Conservation (phyloP, 176 grass and related monocot genomes). For the Coix lacrymajobi region DNA sequence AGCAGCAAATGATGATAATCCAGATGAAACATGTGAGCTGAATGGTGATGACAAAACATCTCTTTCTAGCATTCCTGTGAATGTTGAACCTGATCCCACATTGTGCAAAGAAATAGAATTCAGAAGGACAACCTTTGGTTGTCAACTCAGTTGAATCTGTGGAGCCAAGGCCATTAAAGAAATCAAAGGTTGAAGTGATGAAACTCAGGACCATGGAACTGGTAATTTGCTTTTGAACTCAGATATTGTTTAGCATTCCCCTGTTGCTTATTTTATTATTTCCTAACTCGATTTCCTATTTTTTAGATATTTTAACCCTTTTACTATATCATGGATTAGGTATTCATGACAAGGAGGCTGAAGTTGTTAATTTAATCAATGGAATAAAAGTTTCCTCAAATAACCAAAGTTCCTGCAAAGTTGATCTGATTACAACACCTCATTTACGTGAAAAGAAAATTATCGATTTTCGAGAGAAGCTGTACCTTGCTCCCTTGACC, state of each 20-base stretch:
- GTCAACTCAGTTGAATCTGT: conserved; percentile 28
- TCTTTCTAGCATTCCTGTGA: conserved; percentile 7
- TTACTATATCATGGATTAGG: conserved; percentile 39
- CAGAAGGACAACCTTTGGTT: conserved; percentile 21
- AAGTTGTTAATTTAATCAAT: conserved; percentile 47
- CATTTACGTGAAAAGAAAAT: conserved; percentile 82
- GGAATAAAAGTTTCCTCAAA: conserved; percentile 40
- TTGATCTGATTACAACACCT: conserved; percentile 42
- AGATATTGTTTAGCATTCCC: conserved; percentile 8
- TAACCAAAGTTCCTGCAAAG: conserved; percentile 38
- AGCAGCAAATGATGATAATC: conserved; percentile 24
- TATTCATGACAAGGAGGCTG: conserved; percentile 13
- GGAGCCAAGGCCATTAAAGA: conserved; percentile 64
- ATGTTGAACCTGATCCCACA: conserved; percentile 13
- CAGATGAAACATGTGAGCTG: conserved; percentile 20
- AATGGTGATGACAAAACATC: conserved; percentile 30
- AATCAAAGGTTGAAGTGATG: conserved; percentile 68
- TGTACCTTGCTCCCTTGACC: conserved; percentile 86
- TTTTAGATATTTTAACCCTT: not conserved
- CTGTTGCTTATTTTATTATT: not conserved
- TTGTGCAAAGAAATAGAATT: conserved; percentile 44
- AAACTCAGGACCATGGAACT: conserved; percentile 23
- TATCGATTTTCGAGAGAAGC: conserved; percentile 83
- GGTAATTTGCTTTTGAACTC: conserved; percentile 39
- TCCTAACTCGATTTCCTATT: not conserved